These are phyloP conservation scores for Chondrostereum purpureum DNA, from an alignment of 1,284 basidiomycete genomes.

Conservation along the genomic window DNA sequence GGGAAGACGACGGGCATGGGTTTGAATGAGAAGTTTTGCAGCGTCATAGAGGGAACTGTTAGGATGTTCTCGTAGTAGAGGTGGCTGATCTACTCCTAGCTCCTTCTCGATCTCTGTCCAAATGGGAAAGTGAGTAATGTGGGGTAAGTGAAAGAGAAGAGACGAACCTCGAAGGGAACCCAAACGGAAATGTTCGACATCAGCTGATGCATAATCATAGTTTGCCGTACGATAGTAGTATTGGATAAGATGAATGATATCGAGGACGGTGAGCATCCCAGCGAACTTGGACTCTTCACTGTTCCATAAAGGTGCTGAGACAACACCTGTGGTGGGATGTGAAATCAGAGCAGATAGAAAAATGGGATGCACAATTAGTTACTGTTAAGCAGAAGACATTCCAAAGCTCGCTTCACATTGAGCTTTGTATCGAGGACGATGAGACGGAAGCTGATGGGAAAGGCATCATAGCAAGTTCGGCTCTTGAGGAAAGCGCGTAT, in stretches of 20 bases:
- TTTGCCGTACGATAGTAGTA: slow-evolving; percentile 87
- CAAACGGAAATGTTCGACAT: slow-evolving; percentile 93
- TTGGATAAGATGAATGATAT: slow-evolving; percentile 95
- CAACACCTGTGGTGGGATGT: slow-evolving; percentile 64
- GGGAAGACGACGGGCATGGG: slow-evolving; percentile 91
- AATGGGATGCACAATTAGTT: slow-evolving; percentile 6
- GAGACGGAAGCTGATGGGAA: slow-evolving; percentile 92
- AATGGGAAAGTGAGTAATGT: slow-evolving; percentile 11
- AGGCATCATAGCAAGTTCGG: slow-evolving; percentile 89
- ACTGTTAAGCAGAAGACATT: slow-evolving; percentile 88
- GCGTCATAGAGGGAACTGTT: slow-evolving; percentile 87
- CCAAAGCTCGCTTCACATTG: slow-evolving; percentile 88
- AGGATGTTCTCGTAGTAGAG: slow-evolving; percentile 87
- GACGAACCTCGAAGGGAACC: slow-evolving; percentile 78
- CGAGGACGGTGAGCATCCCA: slow-evolving; percentile 94
- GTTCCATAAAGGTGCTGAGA: slow-evolving; percentile 98
- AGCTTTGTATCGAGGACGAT: slow-evolving; percentile 95
- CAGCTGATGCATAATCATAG: slow-evolving; percentile 84
- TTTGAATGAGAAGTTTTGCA: slow-evolving; percentile 86
- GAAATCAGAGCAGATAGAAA: slow-evolving; percentile 5
- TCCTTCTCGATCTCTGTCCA: slow-evolving; percentile 85
- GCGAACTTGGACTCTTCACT: slow-evolving; percentile 86
- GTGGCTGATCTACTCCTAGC: slow-evolving; percentile 89
- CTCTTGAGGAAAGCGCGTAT: slow-evolving; percentile 83
- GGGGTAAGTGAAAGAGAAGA: slow-evolving; percentile 11